Conservation (phyloP, 1,284 basidiomycete genomes). For the Meripilus lineatus region DNA sequence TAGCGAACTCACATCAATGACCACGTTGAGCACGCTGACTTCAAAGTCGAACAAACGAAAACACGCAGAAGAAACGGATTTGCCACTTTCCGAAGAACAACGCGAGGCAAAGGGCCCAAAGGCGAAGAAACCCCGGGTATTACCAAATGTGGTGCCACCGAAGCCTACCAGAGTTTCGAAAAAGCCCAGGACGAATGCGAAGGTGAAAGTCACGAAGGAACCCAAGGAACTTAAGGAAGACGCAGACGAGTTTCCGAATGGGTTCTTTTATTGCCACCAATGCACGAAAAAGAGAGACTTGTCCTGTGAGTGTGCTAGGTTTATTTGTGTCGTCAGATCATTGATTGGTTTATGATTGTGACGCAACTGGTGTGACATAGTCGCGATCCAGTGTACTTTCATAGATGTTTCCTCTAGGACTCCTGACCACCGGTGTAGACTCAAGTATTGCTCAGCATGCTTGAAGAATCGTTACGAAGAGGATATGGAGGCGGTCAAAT, state of each 20-base stretch:
- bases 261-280: slow-evolving; percentile 60
- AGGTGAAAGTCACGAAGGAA: slow-evolving; percentile 5
- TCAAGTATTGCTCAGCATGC: slow-evolving; percentile 60
- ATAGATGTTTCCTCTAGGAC: slow-evolving; percentile 24
- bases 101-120: not conserved
- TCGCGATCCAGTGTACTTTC: slow-evolving; percentile 46
- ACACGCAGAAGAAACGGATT: slow-evolving; percentile 14
- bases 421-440: slow-evolving; percentile 39
- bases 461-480: slow-evolving; percentile 61
- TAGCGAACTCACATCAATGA: slow-evolving; percentile 13
- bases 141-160: not conserved
- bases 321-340: not conserved
- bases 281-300: slow-evolving; percentile 55
- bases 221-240: slow-evolving; percentile 5
- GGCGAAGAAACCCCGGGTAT: not conserved
- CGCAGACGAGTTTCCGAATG: slow-evolving; percentile 30
- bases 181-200: slow-evolving; percentile 30
- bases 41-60: slow-evolving; percentile 22
- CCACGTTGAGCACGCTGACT: slow-evolving; percentile 9
- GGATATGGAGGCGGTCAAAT: slow-evolving; percentile 44
- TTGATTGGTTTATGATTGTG: slow-evolving; percentile 6
- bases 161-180: slow-evolving; percentile 14
- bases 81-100: not conserved
- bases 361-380: slow-evolving; percentile 23
- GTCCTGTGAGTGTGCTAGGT: slow-evolving; percentile 32